These are phyloP conservation scores for Trametes hirsuta DNA, from an alignment of 1,284 basidiomycete genomes.

Conservation along the genomic window DNA sequence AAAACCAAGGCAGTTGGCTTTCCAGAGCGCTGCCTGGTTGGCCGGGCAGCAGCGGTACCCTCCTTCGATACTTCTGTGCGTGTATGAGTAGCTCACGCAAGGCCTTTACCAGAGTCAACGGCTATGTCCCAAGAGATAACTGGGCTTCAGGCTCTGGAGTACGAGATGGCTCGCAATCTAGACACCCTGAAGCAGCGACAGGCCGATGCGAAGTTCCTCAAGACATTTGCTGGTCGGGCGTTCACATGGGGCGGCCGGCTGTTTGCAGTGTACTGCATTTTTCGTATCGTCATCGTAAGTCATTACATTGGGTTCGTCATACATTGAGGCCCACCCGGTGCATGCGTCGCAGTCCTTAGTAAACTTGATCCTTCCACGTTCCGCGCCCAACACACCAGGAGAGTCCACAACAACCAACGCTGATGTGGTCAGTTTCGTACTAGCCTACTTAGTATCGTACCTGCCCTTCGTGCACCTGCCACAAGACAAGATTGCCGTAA, in stretches of 20 bases:
- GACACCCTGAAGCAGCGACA: constrained; percentile 52
- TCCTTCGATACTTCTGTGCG: constrained; percentile 1
- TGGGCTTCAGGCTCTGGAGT: constrained; percentile 68
- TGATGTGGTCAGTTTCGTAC: constrained; percentile 61
- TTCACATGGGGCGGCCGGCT: constrained; percentile 50
- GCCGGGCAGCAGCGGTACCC: constrained; percentile 50
- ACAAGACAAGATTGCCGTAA: constrained; percentile 42
- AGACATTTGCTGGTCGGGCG: constrained; percentile 58
- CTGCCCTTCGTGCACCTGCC: constrained; percentile 40
- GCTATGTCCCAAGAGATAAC: constrained; percentile 53
- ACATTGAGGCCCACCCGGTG: not conserved
- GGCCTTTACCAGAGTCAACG: constrained; percentile 32
- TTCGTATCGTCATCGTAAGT: constrained; percentile 66
- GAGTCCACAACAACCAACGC: constrained; percentile 48
- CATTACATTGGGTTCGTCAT: too few species aligned
- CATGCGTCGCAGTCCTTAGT: constrained; percentile 52
- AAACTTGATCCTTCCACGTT: constrained; percentile 52
- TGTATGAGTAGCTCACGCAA: constrained; percentile 13
- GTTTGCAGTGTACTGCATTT: constrained; percentile 71
- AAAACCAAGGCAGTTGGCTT: constrained; percentile 45
- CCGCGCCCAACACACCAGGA: constrained; percentile 35
- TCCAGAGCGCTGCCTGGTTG: constrained; percentile 51
- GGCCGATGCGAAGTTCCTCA: constrained; percentile 51
- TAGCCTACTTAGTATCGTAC: constrained; percentile 55
- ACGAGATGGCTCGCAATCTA: constrained; percentile 67